Evolutionary conservation across 192 early-diverging fungal genomes (phyloP), one percentile per base, ranked within the genome.

Genomic region (Backusella sp.): DNA sequence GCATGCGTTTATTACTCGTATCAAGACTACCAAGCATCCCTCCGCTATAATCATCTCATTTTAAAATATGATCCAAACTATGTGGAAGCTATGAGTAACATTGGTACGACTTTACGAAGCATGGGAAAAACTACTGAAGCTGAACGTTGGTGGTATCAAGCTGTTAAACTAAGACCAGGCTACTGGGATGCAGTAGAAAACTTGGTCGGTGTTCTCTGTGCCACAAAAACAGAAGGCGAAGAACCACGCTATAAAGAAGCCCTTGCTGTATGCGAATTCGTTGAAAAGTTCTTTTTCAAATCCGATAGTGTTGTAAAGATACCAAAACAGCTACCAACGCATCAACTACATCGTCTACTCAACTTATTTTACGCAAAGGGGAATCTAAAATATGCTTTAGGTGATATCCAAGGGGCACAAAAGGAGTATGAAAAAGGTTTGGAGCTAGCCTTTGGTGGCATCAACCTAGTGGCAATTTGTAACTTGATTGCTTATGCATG

Each of bases 131-230:
- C 86, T 7, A 49, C 82, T 1, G 90, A 94, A 72, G 95, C 96
- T 14, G 96, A 97, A 77, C 80, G 81, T 65, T 96, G 90, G 88
- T 97, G 95, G 90, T 93, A 92, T 83, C 84, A 84, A 17, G 96
- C 96, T 0, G 94, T 97, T 68, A 79, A 87, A 73, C 86, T 95
- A 73, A 83, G 96, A 15, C 96, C 96, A 0, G 92, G 93, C 9
- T 97, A 97, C 83, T 97, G 94, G 94, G 96, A 97, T 73, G 96
- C 94, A 5, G 91, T 92, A 28, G 93, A 96, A 77, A 96, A 96
- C 74, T 85, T 97, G 39, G 90, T 96, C 37, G 92, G 93, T 19
- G 89, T 95, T 30, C 81, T 96, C 46, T 94, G 93, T 83, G 79
- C 88, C 23, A 77, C 76, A 28, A 78, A 59, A 26, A 30, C 34